Conservation (phyloP, 2,329 filamentous ascomycete genomes). For the Podosphaera leucotricha region DNA sequence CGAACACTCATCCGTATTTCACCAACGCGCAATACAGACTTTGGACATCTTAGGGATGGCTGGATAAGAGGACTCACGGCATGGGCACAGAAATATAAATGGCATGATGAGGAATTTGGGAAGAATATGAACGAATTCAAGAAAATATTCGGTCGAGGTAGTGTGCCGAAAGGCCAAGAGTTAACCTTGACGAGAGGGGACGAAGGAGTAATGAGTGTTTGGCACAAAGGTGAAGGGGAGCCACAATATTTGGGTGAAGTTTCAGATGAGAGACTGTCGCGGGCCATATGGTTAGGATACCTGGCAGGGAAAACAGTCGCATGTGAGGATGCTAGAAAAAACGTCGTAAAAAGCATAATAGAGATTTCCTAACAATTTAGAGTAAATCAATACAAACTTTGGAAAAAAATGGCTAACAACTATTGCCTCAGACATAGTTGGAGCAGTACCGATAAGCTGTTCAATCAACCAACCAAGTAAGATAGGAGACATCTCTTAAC, state of each 20-base stretch:
- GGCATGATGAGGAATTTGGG: conserved; percentile 73
- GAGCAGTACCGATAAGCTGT: too few relatives aligned
- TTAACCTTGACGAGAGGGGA: conserved; percentile 47
- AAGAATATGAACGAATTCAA: conserved; percentile 56
- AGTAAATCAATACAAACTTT: too few relatives aligned
- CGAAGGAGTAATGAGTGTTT: conserved; percentile 39
- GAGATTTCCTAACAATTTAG: conserved; percentile 34
- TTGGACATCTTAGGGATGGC: conserved; percentile 73
- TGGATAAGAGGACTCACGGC: conserved; percentile 70
- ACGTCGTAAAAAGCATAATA: conserved; percentile 69
- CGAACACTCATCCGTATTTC: conserved; percentile 62
- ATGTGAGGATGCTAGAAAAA: conserved; percentile 57
- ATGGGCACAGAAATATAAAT: conserved; percentile 36
- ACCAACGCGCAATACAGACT: conserved; percentile 84
- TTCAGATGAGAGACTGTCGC: conserved; percentile 54
- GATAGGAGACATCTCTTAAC: too few relatives aligned
- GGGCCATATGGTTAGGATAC: conserved; percentile 75
- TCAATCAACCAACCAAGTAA: too few relatives aligned
- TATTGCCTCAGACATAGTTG: too few relatives aligned
- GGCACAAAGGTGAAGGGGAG: conserved; percentile 27
- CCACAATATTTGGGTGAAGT: conserved; percentile 43
- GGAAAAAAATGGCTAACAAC: too few relatives aligned
- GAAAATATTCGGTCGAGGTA: conserved; percentile 54
- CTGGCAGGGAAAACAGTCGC: conserved; percentile 69
- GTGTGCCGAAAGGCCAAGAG: conserved; percentile 58